Base-by-base conservation (phyloP, 2,329 filamentous ascomycete genomes). In the Colletotrichum sp. region DNA sequence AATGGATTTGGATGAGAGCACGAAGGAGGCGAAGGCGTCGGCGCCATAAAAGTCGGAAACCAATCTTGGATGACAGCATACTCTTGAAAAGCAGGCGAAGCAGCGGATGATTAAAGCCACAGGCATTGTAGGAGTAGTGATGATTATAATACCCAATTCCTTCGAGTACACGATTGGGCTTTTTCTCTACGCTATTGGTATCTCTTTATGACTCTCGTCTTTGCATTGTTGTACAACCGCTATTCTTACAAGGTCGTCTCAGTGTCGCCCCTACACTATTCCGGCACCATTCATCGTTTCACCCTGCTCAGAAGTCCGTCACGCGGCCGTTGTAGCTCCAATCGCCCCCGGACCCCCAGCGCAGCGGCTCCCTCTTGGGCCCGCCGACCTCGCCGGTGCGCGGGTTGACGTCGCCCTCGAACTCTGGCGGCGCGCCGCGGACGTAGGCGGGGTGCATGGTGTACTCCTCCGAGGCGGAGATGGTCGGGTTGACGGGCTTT, bases 271-370 rank as follows among this genome's bases (percentile, higher is more conserved):
- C 22, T 22, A 22, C 22, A 22, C 22, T 22, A 22, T 22, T 22
- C 22, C 22, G 22, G 22, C 22, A 22, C 22, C 22, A 22, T 22
- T 22, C 22, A 22, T 22, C 22, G 22, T 22, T 22, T 22, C 22
- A 22, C 22, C 22, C 22, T 22, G 22, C 22, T 56, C 79, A 92
- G 76, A 99, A 99, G 85, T 99, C 97, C 28, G 96, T 98, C 70
- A 97, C 96, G 78, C 96, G 89, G 62, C 97, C 97, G 84, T 98
- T 98, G 85, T 95, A 99, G 84, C 95, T 98, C 94, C 96, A 99
- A 80, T 93, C 92, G 1, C 95, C 93, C 0, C 81, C 83, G 22
- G 89, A 88, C 1, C 96, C 96, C 96, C 96, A 98, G 80, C 96
- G 88, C 82, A 98, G 82, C 67, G 97, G 97, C 86, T 99, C 96